These are phyloP conservation scores for Trichosanthes cucumerina DNA, from an alignment of 306 rosid species.

Conservation along the genomic window DNA sequence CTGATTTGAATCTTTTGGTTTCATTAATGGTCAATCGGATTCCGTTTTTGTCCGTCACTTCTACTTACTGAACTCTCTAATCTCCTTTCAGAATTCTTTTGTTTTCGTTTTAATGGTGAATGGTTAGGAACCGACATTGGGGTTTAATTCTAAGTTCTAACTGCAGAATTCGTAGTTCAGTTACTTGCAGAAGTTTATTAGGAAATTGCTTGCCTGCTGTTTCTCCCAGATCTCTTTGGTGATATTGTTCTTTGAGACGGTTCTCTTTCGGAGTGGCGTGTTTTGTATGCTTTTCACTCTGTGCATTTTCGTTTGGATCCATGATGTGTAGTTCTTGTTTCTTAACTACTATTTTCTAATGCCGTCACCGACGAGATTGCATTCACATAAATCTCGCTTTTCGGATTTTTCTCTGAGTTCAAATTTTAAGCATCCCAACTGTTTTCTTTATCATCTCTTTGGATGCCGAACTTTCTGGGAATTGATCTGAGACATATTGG, in stretches of 20 bases:
- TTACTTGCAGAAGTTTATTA: not conserved
- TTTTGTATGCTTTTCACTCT: not conserved
- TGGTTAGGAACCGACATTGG: not conserved
- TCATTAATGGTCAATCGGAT: not conserved
- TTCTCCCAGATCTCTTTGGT: not conserved
- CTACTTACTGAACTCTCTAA: not conserved
- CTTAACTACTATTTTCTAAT: not conserved
- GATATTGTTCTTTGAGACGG: not conserved
- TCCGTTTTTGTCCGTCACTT: not conserved
- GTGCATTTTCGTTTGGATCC: not conserved
- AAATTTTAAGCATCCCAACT: not conserved
- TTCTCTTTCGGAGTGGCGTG: not conserved
- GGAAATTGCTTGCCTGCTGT: not conserved
- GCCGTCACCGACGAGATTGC: not conserved
- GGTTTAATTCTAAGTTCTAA: not conserved
- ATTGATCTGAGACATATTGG: constrained; percentile 40
- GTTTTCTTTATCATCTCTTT: not conserved
- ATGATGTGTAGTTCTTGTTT: not conserved
- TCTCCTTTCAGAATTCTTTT: not conserved
- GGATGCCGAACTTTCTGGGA: constrained; percentile 40
- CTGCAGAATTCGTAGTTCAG: not conserved
- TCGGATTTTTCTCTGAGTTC: not conserved
- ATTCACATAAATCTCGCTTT: constrained; percentile 4
- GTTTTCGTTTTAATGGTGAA: not conserved
- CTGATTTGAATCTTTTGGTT: not conserved